Conservation (phyloP, 345 rosid genomes). For the Litchi chinensis region DNA sequence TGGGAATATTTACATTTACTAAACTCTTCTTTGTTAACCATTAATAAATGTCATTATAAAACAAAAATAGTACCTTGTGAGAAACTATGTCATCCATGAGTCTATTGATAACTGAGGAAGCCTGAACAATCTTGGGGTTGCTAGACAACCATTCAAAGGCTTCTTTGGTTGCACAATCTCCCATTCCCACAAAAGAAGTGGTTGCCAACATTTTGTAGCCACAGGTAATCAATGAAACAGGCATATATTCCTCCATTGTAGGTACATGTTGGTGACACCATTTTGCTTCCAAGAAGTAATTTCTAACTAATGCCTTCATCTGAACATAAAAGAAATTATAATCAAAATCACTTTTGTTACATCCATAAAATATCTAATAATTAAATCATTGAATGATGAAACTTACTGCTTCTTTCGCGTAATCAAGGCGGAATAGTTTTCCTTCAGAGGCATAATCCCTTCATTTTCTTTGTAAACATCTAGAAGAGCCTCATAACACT, state of each 20-base stretch:
- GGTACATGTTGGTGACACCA: conserved; percentile 32
- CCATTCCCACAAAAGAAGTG: conserved; percentile 31
- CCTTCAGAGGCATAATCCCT: conserved; percentile 20
- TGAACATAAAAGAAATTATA: neutral
- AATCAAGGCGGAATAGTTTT: conserved; percentile 19
- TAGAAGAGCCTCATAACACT: conserved; percentile 29
- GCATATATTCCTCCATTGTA: conserved; percentile 37
- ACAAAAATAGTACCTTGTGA: neutral
- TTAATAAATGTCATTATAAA: no score
- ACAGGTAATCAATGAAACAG: conserved; percentile 13
- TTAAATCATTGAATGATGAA: neutral
- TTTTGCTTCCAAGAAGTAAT: conserved; percentile 33
- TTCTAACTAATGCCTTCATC: conserved; percentile 27
- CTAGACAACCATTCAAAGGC: conserved; percentile 24
- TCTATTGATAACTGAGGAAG: conserved; percentile 21
- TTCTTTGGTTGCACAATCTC: conserved; percentile 19
- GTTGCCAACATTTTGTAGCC: conserved; percentile 21
- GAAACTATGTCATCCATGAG: conserved; percentile 35
- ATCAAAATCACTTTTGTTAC: no score
- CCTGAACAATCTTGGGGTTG: conserved; percentile 25
- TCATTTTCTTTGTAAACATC: conserved; percentile 37
- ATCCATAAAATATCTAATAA: no score
- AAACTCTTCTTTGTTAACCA: no score
- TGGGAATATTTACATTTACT: no score
- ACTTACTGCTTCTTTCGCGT: conserved; percentile 37